Base-by-base conservation (phyloP, 208 protist genomes). In the Tritrichomonas foetus region DNA sequence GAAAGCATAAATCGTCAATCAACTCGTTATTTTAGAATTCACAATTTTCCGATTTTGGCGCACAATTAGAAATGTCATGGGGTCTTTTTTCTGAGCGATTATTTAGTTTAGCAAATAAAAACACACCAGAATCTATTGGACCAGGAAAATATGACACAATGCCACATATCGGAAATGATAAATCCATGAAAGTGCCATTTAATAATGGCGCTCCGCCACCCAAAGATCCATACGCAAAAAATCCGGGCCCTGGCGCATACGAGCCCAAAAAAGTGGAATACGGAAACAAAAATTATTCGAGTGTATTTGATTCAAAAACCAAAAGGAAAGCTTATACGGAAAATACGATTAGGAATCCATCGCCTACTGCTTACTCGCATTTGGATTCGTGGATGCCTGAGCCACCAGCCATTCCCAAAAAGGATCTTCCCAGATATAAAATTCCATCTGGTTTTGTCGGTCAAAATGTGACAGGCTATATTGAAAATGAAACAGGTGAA, bases 11-110 rank as follows among this genome's bases (percentile, higher is more conserved):
- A n/a, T n/a, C n/a, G n/a, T n/a, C n/a, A n/a, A n/a, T n/a, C n/a
- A n/a, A n/a, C n/a, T n/a, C n/a, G n/a, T n/a, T n/a, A n/a, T n/a
- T n/a, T n/a, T n/a, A n/a, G n/a, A n/a, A n/a, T n/a, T n/a, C n/a
- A n/a, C n/a, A n/a, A n/a, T n/a, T n/a, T n/a, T n/a, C n/a, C n/a
- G n/a, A n/a, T n/a, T n/a, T n/a, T n/a, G n/a, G n/a, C 33, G 69
- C 41, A 75, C 69, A 36, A 47, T 75, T 75, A 75, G 36, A 44
- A 82, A 82, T 82, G 74, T 82, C 74, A 0, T 82, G 74, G 74
- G 74, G 74, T 27, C 33, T 47, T 3, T 82, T 50, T 39, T 47
- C 33, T 50, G 50, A 82, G 20, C 74, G 74, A 44, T 20, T 47
- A 50, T 82, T 82, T 82, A 50, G 41, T 30, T 50, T 30, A 20